These are phyloP conservation scores for Amanita pallidorosea DNA, from an alignment of 768 basidiomycete genomes.

Conservation along the genomic window DNA sequence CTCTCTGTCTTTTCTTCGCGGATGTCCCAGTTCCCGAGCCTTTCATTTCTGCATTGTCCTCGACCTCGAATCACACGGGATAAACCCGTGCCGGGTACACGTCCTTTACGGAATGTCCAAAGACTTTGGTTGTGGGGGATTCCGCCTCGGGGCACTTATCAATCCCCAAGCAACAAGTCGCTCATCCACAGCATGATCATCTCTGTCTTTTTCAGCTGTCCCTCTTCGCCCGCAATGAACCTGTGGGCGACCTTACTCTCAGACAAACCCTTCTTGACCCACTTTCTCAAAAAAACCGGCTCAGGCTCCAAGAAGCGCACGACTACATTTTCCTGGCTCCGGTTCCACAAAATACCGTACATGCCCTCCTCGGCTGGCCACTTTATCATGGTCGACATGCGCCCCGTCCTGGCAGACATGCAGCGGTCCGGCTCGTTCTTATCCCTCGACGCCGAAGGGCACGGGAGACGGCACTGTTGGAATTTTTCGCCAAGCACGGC, in stretches of 20 bases:
- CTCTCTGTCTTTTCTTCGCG: constrained; percentile 13
- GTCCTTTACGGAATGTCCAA: constrained; percentile 20
- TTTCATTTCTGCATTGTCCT: constrained; percentile 15
- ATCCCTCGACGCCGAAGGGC: neutral
- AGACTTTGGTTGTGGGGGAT: constrained; percentile 18
- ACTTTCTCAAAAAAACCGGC: constrained; percentile 12
- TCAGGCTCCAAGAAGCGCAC: constrained; percentile 11
- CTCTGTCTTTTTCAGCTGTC: constrained; percentile 11
- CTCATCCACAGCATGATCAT: constrained; percentile 12
- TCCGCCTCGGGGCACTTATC: constrained; percentile 16
- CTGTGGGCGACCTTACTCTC: constrained; percentile 15
- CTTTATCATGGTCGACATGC: constrained; percentile 12
- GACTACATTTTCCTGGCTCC: constrained; percentile 15
- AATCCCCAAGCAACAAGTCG: constrained; percentile 5
- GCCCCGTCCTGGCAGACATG: constrained; percentile 5
- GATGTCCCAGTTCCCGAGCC: constrained; percentile 11
- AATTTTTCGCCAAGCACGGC: neutral
- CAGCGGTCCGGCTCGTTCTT: neutral
- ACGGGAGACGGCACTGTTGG: constrained; percentile 1
- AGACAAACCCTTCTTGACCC: constrained; percentile 10
- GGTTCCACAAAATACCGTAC: constrained; percentile 13
- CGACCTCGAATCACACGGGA: constrained; percentile 10
- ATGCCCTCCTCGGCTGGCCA: constrained; percentile 10
- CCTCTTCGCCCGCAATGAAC: constrained; percentile 12
- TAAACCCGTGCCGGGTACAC: constrained; percentile 15